Base-by-base conservation (phyloP, 768 basidiomycete species). In the Pulveroboletus sp. region DNA sequence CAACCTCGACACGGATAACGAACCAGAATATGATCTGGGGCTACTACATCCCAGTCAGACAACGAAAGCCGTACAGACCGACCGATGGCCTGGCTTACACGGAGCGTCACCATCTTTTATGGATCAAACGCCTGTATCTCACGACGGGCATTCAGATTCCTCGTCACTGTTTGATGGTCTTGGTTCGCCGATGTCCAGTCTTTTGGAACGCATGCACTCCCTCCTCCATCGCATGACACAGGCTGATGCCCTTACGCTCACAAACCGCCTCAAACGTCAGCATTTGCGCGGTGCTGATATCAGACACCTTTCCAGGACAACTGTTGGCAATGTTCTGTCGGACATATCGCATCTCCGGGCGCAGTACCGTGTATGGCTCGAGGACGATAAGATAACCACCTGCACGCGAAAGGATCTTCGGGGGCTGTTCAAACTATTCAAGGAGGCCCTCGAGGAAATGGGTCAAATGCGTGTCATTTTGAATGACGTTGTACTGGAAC, bases 401-500 rank as follows among this genome's bases (percentile, higher is more conserved):
- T 85, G 82, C 62, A 83, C 85, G 9, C 78, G 90, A 31, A 86
- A 83, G 56, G 96, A 99, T 59, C 77, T 96, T 55, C 81, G 89
- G 10, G 70, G 77, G 8, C 69, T 99, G 45, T 81, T 97, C 73
- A 92, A 86, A 61, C 69, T 97, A 38, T 76, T 95, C 67, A 86
- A 82, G 63, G 94, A 98, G 54, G 69, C 85, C 21, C 89, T 98
- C 55, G 74, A 74, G 37, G 92, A 95, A 63, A 75, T 95, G 63
- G 87, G 89, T 2, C 78, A 85, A 56, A 72, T 97, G 60, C 83
- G 93, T 45, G 80, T 83, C 31, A 79, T 85, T 35, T 71, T 98
- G 54, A 99, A 99, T 63, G 86, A 94, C 49, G 76, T 97, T 39
- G 85, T 93, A 41, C 77, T 99, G 21, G 93, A 98, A 50, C 96